A percentile compares a stretch with the other conserved stretches of the same genome.
Conservation (phyloP, 169 alveolate species). For the Plasmodium ovale region DNA sequence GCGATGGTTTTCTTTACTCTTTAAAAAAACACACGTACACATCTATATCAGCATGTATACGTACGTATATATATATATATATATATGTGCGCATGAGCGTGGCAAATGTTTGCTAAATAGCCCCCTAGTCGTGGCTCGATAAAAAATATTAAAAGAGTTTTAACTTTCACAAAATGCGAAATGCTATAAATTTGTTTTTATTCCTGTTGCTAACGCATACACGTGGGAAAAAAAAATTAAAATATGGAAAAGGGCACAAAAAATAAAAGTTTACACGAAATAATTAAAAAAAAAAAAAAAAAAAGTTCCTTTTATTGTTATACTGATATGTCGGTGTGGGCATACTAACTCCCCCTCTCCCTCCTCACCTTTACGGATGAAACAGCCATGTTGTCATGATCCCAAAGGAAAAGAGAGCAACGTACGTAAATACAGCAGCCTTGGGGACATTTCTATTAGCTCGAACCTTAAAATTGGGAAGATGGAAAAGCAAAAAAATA, state of each 20-base stretch:
- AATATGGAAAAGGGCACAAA: neutral
- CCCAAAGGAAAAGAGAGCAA: slow-evolving; percentile 85
- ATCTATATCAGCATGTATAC: neutral
- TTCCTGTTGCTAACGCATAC: slow-evolving; percentile 1
- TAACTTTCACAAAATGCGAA: slow-evolving; percentile 16
- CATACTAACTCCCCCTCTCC: neutral
- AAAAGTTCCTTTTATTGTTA: neutral
- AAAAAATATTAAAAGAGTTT: neutral
- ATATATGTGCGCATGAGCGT: neutral
- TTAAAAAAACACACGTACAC: no score
- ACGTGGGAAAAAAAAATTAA: neutral
- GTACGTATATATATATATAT: neutral
- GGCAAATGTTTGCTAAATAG: neutral
- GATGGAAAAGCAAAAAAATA: neutral
- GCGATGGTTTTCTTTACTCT: no score
- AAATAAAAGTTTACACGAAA: slow-evolving; percentile 9
- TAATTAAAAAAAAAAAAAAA: slow-evolving; percentile 13
- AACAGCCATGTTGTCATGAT: slow-evolving; percentile 85
- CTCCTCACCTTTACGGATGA: slow-evolving; percentile 82
- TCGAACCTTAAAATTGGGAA: slow-evolving; percentile 60
- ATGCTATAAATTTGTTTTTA: slow-evolving; percentile 20
- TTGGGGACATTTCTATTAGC: slow-evolving; percentile 84
- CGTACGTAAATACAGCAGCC: slow-evolving; percentile 85
- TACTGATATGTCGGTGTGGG: neutral
- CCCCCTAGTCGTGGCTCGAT: neutral